These are phyloP conservation scores for Fusarium torulosum DNA, from an alignment of 2,329 filamentous ascomycete species.

Conservation along the genomic window DNA sequence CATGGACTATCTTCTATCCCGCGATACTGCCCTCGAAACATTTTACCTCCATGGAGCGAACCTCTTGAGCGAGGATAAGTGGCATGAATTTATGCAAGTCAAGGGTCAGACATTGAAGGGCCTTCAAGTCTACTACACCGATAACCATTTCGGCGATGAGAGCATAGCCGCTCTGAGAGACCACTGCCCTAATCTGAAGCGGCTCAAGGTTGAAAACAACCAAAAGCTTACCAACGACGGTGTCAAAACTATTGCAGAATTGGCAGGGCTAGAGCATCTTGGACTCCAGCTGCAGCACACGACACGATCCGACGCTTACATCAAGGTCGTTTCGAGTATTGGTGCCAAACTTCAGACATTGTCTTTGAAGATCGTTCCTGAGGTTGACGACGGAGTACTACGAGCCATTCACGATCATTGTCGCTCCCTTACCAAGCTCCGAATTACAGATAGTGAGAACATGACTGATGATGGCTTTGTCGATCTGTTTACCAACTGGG, in stretches of 20 bases:
- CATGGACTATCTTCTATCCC: conserved; percentile 82
- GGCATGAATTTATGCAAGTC: conserved; percentile 75
- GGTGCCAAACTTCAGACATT: conserved; percentile 80
- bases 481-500: conserved; percentile 80
- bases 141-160: conserved; percentile 82
- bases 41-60: conserved; percentile 88
- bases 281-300: conserved; percentile 75
- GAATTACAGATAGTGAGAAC: conserved; percentile 80
- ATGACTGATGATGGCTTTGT: conserved; percentile 82
- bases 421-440: conserved; percentile 77
- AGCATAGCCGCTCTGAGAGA: conserved; percentile 71
- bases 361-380: conserved; percentile 77
- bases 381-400: conserved; percentile 77
- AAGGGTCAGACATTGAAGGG: conserved; percentile 75
- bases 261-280: conserved; percentile 78
- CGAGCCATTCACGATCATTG: conserved; percentile 78
- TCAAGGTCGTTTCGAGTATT: conserved; percentile 70
- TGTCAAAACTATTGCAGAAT: conserved; percentile 71
- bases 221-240: conserved; percentile 77
- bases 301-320: conserved; percentile 69
- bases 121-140: conserved; percentile 85
- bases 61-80: conserved; percentile 80
- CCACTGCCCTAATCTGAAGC: conserved; percentile 75
- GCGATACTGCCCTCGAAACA: conserved; percentile 75
- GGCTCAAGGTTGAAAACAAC: conserved; percentile 86